Evolutionary conservation across 352 stramenopile genomes (phyloP).

Genomic region (Elongisporangium anandrum): DNA sequence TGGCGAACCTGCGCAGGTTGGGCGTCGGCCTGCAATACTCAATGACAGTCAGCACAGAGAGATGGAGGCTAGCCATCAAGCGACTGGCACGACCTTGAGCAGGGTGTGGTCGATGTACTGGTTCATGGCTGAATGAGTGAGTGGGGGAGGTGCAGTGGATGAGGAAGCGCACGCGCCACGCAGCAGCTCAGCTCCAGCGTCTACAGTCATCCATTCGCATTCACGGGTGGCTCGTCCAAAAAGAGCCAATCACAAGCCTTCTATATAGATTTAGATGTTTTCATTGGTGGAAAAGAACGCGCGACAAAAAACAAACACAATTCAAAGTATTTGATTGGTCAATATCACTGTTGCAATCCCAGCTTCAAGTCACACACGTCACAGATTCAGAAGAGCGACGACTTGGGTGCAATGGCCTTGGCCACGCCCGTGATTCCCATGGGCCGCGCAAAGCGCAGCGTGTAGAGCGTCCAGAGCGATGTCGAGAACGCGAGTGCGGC

Average conservation of each 20-base stretch:
- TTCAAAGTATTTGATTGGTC: neutral
- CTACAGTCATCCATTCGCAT: neutral
- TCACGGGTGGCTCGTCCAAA: neutral
- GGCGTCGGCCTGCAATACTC: conserved; percentile 42
- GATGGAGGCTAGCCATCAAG: too few relatives aligned
- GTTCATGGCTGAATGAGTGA: conserved; percentile 28
- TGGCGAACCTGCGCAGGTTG: conserved; percentile 54
- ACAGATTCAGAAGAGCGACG: conserved; percentile 1
- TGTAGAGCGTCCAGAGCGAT: conserved; percentile 63
- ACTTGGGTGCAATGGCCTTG: conserved; percentile 8
- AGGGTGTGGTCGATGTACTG: conserved; percentile 78
- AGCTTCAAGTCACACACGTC: conserved; percentile 1
- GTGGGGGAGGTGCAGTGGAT: neutral
- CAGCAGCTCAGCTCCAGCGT: neutral
- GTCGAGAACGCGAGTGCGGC: conserved; percentile 49
- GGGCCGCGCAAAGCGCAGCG: conserved; percentile 56
- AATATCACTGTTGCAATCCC: neutral
- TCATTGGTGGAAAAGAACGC: neutral
- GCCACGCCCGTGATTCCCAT: conserved; percentile 19
- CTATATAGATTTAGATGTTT: neutral
- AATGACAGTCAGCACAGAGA: conserved; percentile 1
- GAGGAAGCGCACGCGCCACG: neutral
- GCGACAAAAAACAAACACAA: neutral
- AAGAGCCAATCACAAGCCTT: neutral
- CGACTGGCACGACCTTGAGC: too few relatives aligned